Base-by-base conservation (phyloP, 352 stramenopile genomes). In the Phytophthora parvispora region DNA sequence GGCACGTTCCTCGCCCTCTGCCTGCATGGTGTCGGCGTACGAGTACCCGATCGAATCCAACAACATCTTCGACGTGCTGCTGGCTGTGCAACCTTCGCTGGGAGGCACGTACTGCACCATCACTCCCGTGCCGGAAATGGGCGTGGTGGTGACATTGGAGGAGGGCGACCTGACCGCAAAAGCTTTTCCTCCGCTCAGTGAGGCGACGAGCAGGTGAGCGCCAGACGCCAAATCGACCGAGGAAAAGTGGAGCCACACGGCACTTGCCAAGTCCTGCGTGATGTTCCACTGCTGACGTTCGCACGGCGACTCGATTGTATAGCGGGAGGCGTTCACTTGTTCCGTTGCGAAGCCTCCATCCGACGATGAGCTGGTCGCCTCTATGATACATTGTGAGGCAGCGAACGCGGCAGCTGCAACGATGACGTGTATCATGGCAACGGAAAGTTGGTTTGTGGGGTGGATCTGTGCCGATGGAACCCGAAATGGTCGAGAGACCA, bases 211-310 rank as follows among this genome's bases (percentile, higher is more conserved):
- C 20, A 89, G 60, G 34, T 83, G 66, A 15, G 83, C 77, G 60
- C 78, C 81, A 1, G 74, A 29, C 60, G 67, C 65, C 8, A 74
- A 43, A 22, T 64, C 16, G 6, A 87, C 70, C 6, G 66, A 57
- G 3, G 67, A 71, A 62, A 89, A 87, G 27, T 74, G 52, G 15
- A 89, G 70, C 71, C 70, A 83, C 29, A 87, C 67, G 9, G 78
- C 72, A 20, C 51, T 75, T 12, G 74, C 76, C 49, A 74, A 77
- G 53, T 80, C 72, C 52, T 89, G 76, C 50, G 60, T 85, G 65
- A 89, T 72, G 42, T 69, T 85, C 78, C 81, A 89, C 49, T 60
- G 69, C 60, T 89, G 81, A 20, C 57, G 67, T 36, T 75, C 55
- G 42, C 81, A 89, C 27, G 69, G 20, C 1, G 78, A 65, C 4